Base-by-base conservation (phyloP, 495 filamentous ascomycete species). In the Penicillium macrosclerotiorum region DNA sequence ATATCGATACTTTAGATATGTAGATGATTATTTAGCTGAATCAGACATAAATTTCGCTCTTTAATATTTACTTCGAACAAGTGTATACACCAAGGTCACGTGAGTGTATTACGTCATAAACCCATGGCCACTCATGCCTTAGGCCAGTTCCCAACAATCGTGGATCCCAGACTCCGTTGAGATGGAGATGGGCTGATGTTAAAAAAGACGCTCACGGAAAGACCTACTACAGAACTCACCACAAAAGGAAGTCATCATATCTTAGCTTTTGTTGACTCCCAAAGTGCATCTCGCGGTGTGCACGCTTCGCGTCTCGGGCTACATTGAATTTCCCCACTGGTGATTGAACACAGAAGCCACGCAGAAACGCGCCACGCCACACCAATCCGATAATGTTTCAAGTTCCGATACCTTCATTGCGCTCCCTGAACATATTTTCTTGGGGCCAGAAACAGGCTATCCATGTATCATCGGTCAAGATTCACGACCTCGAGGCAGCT, bases 401-500 rank as follows among this genome's bases (percentile, higher is more conserved):
- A 1, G 40, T 69, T n/a, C 45, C 52, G 7, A 43, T 63, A 13
- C 60, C 60, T 4, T 63, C 62, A 7, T 22, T 65, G 19, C 50
- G 37, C 1, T 47, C 47, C 3, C 30, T 59, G 9, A 42, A 47
- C 0, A 13, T 58, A 1, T 64, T 61, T 18, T 62, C 55, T 20
- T 45, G 38, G 38, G 38, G 38, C 0, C 51, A 58, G 13, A 51
- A 55, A 12, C 55, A 64, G 17, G 55, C 70, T 36, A 84, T 91
- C 52, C 71, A 84, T 43, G 59, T 97, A 16, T 72, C 84, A 5
- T 71, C 85, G 0, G 84, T 92, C 29, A 71, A 86, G 39, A 71
- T 85, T 39, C 80, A 92, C 68, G 80, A 85, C 60, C 78, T 94
- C 41, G 93, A 97, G 63, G 85, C 80, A 5, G 76, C 79, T 14